These are phyloP conservation scores for Fusarium sp. DNA, from an alignment of 2,329 filamentous ascomycete genomes.

Conservation along the genomic window DNA sequence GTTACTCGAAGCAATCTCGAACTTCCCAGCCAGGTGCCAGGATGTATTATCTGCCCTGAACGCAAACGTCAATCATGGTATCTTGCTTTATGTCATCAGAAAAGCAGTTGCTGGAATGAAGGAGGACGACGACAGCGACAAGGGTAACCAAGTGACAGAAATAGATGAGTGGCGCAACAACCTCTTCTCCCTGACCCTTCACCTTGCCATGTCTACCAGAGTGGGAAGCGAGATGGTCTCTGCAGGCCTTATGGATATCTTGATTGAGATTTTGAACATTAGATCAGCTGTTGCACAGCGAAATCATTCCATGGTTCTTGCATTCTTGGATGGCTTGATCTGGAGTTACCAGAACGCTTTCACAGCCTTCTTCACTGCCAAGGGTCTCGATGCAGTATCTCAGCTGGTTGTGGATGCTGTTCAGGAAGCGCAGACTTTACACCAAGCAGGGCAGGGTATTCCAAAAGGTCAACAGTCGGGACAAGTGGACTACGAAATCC, in stretches of 20 bases:
- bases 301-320: constrained; percentile 84
- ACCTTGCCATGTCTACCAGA: constrained; percentile 78
- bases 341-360: constrained; percentile 88
- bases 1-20: constrained; percentile 86
- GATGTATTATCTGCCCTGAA: constrained; percentile 93
- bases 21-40: constrained; percentile 77
- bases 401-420: constrained; percentile 86
- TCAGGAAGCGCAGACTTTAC: constrained; percentile 72
- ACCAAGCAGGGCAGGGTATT: constrained; percentile 77
- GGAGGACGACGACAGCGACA: constrained; percentile 62
- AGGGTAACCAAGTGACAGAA: constrained; percentile 70
- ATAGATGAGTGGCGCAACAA: constrained; percentile 91
- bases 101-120: constrained; percentile 89
- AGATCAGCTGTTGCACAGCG: constrained; percentile 85
- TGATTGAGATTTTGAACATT: constrained; percentile 88
- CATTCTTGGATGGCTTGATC: constrained; percentile 88
- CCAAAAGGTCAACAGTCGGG: constrained; percentile 76
- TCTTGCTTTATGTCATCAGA: constrained; percentile 90
- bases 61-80: constrained; percentile 94
- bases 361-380: constrained; percentile 80
- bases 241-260: constrained; percentile 87
- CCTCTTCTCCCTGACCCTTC: constrained; percentile 86
- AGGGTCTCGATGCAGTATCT: constrained; percentile 91
- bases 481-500: constrained; percentile 91
- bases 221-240: constrained; percentile 87